phyloP scores from a whole-genome alignment of 345 rosid species.

The Rhodamnia rubescens region DNA sequence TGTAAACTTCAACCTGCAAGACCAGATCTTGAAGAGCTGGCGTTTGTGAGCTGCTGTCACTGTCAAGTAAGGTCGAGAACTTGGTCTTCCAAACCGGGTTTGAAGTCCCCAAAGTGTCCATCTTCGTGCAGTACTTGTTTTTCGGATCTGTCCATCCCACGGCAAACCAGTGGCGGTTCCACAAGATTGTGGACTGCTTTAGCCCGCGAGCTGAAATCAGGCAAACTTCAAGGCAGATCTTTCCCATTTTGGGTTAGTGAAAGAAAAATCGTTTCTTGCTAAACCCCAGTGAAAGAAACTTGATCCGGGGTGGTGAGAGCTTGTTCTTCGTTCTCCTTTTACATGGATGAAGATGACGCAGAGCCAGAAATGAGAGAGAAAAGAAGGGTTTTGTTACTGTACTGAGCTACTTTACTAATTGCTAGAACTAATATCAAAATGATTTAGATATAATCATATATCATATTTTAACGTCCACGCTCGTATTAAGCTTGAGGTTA shows the following conservation, averaged over 20 bases:
- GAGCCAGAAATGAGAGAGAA: not conserved
- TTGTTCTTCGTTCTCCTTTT: not conserved
- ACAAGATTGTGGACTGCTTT: slow-evolving; percentile 26
- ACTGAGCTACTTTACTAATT: not conserved
- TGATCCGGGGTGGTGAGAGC: not conserved
- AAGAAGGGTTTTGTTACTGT: not conserved
- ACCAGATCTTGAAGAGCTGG: slow-evolving; percentile 1
- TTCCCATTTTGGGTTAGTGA: slow-evolving; percentile 36
- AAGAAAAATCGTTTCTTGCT: not conserved
- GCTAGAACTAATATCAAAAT: not conserved
- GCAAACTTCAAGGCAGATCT: slow-evolving; percentile 57
- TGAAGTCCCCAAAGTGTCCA: slow-evolving; percentile 55
- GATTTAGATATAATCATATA: not conserved
- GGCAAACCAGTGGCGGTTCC: slow-evolving; percentile 93
- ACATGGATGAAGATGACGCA: not conserved
- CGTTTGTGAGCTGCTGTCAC: slow-evolving; percentile 15
- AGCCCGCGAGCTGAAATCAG: slow-evolving; percentile 77
- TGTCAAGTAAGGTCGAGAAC: slow-evolving; percentile 49
- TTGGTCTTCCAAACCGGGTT: slow-evolving; percentile 80
- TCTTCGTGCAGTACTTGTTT: slow-evolving; percentile 75
- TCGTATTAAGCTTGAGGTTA: not conserved
- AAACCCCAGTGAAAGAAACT: not conserved
- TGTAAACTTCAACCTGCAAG: slow-evolving; percentile 61
- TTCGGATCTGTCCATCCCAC: slow-evolving; percentile 87
- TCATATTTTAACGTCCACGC: not conserved